Evolutionary conservation across 495 filamentous ascomycete species (phyloP), one percentile per base, ranked within the genome.

Genomic region (Penicillium coprophilum): DNA sequence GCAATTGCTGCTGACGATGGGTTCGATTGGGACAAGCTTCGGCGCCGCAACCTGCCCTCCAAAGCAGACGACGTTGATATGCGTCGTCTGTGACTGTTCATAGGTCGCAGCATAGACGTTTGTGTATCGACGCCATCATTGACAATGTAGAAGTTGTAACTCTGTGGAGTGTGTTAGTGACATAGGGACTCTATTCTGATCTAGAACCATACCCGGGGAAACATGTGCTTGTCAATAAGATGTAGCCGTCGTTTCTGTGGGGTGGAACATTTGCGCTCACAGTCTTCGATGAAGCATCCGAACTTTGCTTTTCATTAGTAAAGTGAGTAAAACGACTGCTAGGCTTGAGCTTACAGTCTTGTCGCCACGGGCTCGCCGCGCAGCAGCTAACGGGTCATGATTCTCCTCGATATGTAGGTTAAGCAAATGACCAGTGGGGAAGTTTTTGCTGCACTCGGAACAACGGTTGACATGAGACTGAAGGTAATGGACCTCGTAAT

Each of bases 141-240:
- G 0, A 96, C 86, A 30, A 97, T 82, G 21, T 82, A 84, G 68
- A 96, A 97, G 66, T 97, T 93, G 67, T 92, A 98, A 56, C 89
- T 88, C 80, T 84, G 47, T 12, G 19, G 13, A n/a, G 19, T 27
- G 6, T 40, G 44, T 58, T 45, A 59, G 58, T 34, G 34, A 40
- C 3, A 36, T 21, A 40, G 24, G 45, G 28, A 2, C 15, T 1
- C 17, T 15, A n/a, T 20, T 34, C 24, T 20, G 31, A 20, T 23
- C 30, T 6, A 20, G 23, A 17, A 19, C 17, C 50, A 63, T 72
- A 83, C 82, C 73, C 83, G 86, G 6, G 93, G 94, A 70, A 94
- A 98, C 77, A 88, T 83, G 64, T 98, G 94, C 72, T 96, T 97
- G 70, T 96, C 93, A 55, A 93, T 89, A 23, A 96, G 73, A 72